Conservation (phyloP, 106 monocot species). For the Agapanthus africanus region DNA sequence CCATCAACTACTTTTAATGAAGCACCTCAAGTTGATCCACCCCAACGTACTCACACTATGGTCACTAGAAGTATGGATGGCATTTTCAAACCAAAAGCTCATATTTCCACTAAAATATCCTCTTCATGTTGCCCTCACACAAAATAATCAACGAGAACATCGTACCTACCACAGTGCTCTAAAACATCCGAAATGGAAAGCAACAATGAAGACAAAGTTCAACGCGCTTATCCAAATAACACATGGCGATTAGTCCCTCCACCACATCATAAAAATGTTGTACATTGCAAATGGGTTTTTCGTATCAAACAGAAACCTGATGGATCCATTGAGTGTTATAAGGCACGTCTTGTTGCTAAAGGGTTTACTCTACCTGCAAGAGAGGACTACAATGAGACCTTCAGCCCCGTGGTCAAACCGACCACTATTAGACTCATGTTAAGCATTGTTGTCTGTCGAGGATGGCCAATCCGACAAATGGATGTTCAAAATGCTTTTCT, state of each 20-base stretch:
- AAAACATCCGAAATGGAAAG: not conserved
- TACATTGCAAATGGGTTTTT: not conserved
- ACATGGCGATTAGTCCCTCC: not conserved
- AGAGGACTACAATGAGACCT: not conserved
- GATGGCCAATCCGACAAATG: not conserved
- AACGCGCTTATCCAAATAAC: not conserved
- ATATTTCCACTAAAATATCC: too few relatives aligned
- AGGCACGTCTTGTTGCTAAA: not conserved
- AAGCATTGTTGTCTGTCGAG: not conserved
- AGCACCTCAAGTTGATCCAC: too few relatives aligned
- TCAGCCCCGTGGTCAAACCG: not conserved
- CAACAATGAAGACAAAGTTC: not conserved
- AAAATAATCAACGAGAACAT: too few relatives aligned
- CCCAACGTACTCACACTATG: too few relatives aligned
- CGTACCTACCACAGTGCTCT: too few relatives aligned
- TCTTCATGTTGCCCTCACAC: too few relatives aligned
- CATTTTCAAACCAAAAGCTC: too few relatives aligned
- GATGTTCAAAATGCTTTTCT: conserved; percentile 11
- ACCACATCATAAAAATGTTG: not conserved
- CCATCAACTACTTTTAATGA: too few relatives aligned
- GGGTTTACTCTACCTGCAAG: not conserved
- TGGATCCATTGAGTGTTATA: too few relatives aligned
- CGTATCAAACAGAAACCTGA: not conserved
- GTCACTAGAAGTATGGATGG: too few relatives aligned
- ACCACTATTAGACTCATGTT: not conserved